These are phyloP conservation scores for Sambucus nigra DNA, from an alignment of 129 eudicot species.

Conservation along the genomic window DNA sequence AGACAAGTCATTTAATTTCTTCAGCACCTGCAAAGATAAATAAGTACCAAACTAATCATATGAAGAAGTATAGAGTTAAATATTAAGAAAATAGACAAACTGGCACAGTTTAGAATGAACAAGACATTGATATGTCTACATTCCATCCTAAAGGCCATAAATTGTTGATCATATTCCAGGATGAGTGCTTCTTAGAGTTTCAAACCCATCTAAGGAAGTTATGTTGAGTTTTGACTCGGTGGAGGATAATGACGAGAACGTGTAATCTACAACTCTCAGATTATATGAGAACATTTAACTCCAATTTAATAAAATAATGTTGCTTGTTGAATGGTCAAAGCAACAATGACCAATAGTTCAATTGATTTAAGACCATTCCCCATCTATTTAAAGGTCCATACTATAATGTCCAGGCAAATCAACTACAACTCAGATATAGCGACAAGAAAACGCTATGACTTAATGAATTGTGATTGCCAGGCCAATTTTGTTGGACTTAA, in stretches of 20 bases:
- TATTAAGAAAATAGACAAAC: background rate
- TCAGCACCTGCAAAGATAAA: background rate
- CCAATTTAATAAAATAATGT: background rate
- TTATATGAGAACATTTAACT: background rate
- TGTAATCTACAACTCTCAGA: background rate
- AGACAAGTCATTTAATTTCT: background rate
- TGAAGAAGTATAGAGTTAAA: background rate
- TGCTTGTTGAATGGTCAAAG: background rate
- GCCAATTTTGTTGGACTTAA: too few species aligned
- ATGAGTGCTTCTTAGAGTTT: background rate
- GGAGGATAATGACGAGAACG: too few species aligned
- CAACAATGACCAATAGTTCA: too few species aligned
- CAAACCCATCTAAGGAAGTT: background rate
- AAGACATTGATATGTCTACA: background rate
- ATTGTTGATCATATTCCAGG: background rate
- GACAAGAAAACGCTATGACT: too few species aligned
- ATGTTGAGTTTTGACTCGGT: too few species aligned
- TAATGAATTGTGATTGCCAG: too few species aligned
- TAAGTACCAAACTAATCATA: background rate
- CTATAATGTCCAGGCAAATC: too few species aligned
- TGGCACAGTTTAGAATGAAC: background rate
- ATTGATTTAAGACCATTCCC: too few species aligned
- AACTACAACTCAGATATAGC: too few species aligned
- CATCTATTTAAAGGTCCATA: too few species aligned
- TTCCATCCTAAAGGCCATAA: background rate